Conservation (phyloP, 805 yeast genomes). For the Candida khao-thaluensis region DNA sequence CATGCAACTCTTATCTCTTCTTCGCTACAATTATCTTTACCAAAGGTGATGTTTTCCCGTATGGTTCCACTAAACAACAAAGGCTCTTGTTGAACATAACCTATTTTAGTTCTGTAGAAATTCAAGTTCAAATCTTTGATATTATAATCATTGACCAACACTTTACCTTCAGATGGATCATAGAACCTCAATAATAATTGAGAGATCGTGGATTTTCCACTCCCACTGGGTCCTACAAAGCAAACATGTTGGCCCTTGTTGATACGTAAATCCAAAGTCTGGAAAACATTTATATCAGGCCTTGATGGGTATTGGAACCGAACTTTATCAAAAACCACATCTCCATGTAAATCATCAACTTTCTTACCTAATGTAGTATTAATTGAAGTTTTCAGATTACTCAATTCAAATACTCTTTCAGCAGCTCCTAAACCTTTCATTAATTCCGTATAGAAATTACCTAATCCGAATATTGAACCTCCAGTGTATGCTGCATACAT, state of each 20-base stretch:
- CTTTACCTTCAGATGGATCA: conserved; percentile 67
- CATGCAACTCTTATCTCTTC: conserved; percentile 62
- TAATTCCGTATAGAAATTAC: conserved; percentile 86
- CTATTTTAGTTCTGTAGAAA: conserved; percentile 68
- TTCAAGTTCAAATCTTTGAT: conserved; percentile 68
- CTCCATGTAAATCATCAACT: conserved; percentile 46
- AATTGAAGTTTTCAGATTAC: conserved; percentile 73
- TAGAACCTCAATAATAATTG: conserved; percentile 79
- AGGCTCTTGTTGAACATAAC: conserved; percentile 95
- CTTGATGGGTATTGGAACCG: conserved; percentile 83
- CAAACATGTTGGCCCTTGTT: conserved; percentile 85
- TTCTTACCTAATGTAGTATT: conserved; percentile 61
- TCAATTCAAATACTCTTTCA: conserved; percentile 81
- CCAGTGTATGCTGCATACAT: conserved; percentile 96
- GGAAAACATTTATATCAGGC: conserved; percentile 64
- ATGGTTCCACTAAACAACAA: conserved; percentile 83
- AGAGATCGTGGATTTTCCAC: conserved; percentile 89
- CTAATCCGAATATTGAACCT: conserved; percentile 85
- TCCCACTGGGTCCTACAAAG: conserved; percentile 95
- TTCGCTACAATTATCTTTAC: conserved; percentile 56
- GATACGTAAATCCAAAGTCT: conserved; percentile 53
- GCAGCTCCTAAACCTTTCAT: conserved; percentile 99
- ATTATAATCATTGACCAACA: conserved; percentile 63
- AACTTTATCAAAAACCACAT: conserved; percentile 62
- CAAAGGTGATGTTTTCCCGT: conserved; percentile 79